phyloP scores from a whole-genome alignment of 306 rosid species.

The Begonia peltatifolia region DNA sequence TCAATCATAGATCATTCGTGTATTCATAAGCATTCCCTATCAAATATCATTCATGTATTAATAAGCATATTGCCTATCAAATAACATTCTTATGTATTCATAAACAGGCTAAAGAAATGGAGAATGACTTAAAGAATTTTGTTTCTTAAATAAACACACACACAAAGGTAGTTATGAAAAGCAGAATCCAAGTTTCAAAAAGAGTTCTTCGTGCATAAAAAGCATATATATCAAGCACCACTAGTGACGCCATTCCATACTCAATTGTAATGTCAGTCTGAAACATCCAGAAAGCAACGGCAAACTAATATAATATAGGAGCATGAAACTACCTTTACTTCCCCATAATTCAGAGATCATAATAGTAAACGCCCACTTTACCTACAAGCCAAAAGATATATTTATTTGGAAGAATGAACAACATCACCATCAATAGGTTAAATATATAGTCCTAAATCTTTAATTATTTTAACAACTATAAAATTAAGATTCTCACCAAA shows the following conservation, averaged over 20 bases:
- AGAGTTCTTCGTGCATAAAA: no score
- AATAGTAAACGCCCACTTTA: slow-evolving; percentile 92
- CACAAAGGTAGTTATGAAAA: no score
- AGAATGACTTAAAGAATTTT: no score
- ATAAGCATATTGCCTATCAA: no score
- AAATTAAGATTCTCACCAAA: slow-evolving; percentile 11
- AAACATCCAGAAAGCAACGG: slow-evolving; percentile 31
- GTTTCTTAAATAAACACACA: no score
- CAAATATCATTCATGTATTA: no score
- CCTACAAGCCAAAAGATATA: slow-evolving; percentile 99
- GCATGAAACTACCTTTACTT: slow-evolving; percentile 97
- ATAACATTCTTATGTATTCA: no score
- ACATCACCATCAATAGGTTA: slow-evolving; percentile 62
- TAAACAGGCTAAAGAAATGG: no score
- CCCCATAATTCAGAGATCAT: slow-evolving; percentile 99
- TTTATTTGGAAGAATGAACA: slow-evolving; percentile 97
- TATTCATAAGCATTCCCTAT: no score
- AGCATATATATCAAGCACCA: no score
- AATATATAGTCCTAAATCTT: slow-evolving; percentile 37
- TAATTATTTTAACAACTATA: slow-evolving; percentile 20
- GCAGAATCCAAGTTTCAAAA: no score
- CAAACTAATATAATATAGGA: slow-evolving; percentile 58
- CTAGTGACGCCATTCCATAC: neutral
- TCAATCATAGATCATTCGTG: no score
- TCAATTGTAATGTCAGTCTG: slow-evolving; percentile 26